Percentiles rank a stretch among this genome's conserved stretches.
These are phyloP conservation scores for Cyberlindnera samutprakarnensis DNA, from an alignment of 805 yeast species.

Conservation along the genomic window DNA sequence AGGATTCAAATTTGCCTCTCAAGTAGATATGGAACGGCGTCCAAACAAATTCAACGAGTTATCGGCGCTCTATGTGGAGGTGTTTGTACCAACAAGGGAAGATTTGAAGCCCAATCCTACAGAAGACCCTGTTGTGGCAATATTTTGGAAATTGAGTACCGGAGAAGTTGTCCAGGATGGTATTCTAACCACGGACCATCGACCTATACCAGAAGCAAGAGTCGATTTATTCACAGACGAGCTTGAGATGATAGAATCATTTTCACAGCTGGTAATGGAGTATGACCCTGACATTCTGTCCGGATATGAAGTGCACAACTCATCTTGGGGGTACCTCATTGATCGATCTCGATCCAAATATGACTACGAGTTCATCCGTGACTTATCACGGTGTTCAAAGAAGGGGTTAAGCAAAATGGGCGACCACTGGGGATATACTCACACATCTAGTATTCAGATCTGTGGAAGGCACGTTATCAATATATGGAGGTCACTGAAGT, in stretches of 20 bases:
- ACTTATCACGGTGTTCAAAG: slow-evolving; percentile 50
- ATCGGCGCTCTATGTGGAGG: slow-evolving; percentile 57
- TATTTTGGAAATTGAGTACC: slow-evolving; percentile 58
- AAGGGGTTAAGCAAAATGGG: slow-evolving; percentile 46
- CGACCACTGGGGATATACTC: slow-evolving; percentile 77
- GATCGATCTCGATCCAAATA: slow-evolving; percentile 46
- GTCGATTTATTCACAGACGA: slow-evolving; percentile 42
- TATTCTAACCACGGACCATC: slow-evolving; percentile 18
- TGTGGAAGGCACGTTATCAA: slow-evolving; percentile 82
- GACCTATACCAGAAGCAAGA: slow-evolving; percentile 1
- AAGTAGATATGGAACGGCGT: slow-evolving; percentile 24
- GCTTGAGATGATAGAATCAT: slow-evolving; percentile 43
- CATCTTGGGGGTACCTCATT: slow-evolving; percentile 86
- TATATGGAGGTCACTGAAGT: slow-evolving; percentile 75
- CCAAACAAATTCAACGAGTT: slow-evolving; percentile 39
- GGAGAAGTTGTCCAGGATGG: slow-evolving; percentile 33
- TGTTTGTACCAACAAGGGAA: slow-evolving; percentile 53
- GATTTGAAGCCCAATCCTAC: slow-evolving; percentile 56
- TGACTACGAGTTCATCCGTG: slow-evolving; percentile 46
- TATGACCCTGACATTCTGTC: slow-evolving; percentile 84
- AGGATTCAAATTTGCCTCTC: slow-evolving; percentile 33
- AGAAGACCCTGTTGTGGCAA: slow-evolving; percentile 46
- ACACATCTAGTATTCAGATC: slow-evolving; percentile 60
- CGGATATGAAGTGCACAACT: slow-evolving; percentile 74
- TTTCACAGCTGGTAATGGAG: slow-evolving; percentile 46